phyloP scores from a whole-genome alignment of 768 basidiomycete genomes.

The Suillus brevipes region DNA sequence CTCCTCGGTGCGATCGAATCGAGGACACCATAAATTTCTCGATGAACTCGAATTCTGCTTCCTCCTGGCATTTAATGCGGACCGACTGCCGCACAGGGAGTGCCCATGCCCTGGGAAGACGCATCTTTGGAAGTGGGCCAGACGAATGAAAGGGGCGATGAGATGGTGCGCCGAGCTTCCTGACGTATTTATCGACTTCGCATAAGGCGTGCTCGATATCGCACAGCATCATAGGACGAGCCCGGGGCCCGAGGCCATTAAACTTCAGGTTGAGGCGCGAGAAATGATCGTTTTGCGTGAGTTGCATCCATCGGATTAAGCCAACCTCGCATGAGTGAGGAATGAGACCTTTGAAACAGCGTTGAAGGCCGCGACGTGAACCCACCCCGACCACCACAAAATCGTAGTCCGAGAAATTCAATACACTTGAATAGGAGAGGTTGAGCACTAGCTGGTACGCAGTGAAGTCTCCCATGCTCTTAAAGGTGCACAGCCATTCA shows the following conservation, averaged over 20 bases:
- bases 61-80: slow-evolving; percentile 42
- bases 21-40: slow-evolving; percentile 46
- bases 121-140: slow-evolving; percentile 23
- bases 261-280: slow-evolving; percentile 55
- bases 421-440: slow-evolving; percentile 54
- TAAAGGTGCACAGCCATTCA: slow-evolving; percentile 57
- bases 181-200: slow-evolving; percentile 78
- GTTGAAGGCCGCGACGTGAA: slow-evolving; percentile 60
- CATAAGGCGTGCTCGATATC: slow-evolving; percentile 81
- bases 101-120: slow-evolving; percentile 58
- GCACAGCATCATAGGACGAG: slow-evolving; percentile 57
- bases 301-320: slow-evolving; percentile 63
- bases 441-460: slow-evolving; percentile 67
- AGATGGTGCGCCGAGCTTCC: slow-evolving; percentile 41
- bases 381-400: slow-evolving; percentile 73
- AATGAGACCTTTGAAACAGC: slow-evolving; percentile 58
- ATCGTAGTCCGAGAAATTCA: slow-evolving; percentile 66
- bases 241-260: slow-evolving; percentile 48
- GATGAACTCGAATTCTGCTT: slow-evolving; percentile 32
- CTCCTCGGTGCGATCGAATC: slow-evolving; percentile 38
- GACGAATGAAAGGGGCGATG: slow-evolving; percentile 39
- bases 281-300: slow-evolving; percentile 62
- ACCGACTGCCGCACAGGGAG: slow-evolving; percentile 42
- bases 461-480: slow-evolving; percentile 74
- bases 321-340: slow-evolving; percentile 48